A percentile compares a stretch with the other conserved stretches of the same genome.
These are phyloP conservation scores for Marchantia polymorpha DNA, from an alignment of 225 moss, liverwort and hornwort genomes.

Conservation along the genomic window DNA sequence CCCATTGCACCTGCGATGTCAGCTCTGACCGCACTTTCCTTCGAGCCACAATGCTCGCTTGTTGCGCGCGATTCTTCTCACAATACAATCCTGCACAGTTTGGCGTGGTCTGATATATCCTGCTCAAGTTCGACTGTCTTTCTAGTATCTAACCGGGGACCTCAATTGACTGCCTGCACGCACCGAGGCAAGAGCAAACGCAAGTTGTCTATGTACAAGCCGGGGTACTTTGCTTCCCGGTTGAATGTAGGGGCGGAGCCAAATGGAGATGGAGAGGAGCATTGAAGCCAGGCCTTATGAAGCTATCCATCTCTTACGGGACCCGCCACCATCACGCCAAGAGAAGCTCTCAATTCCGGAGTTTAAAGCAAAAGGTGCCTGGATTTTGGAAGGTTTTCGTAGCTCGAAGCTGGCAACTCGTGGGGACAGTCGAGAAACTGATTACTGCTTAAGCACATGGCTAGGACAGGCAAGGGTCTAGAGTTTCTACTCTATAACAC, in stretches of 20 bases:
- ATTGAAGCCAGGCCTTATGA: not conserved
- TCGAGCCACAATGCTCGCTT: not conserved
- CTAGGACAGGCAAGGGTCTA: not conserved
- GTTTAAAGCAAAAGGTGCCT: not conserved
- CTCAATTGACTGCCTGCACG: not conserved
- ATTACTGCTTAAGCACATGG: slow-evolving; percentile 6
- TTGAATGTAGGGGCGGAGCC: not conserved
- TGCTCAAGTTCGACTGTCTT: not conserved
- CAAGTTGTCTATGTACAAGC: not conserved
- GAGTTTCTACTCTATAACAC: not conserved
- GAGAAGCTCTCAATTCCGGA: not conserved
- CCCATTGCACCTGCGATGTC: slow-evolving; percentile 15
- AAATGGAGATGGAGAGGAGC: not conserved
- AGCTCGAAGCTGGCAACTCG: slow-evolving; percentile 7
- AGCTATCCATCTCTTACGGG: not conserved
- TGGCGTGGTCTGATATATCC: not conserved
- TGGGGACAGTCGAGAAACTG: not conserved
- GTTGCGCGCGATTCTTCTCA: not conserved
- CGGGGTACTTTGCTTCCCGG: not conserved
- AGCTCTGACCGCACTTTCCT: not conserved
- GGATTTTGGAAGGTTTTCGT: not conserved
- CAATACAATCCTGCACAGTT: not conserved
- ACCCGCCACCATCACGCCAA: slow-evolving; percentile 7
- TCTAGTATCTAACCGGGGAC: not conserved
- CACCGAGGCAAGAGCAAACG: not conserved